Percentiles rank a stretch among this genome's conserved stretches.
These are phyloP conservation scores for Vaccinium macrocarpon DNA, from an alignment of 148 eudicot genomes.

Conservation along the genomic window DNA sequence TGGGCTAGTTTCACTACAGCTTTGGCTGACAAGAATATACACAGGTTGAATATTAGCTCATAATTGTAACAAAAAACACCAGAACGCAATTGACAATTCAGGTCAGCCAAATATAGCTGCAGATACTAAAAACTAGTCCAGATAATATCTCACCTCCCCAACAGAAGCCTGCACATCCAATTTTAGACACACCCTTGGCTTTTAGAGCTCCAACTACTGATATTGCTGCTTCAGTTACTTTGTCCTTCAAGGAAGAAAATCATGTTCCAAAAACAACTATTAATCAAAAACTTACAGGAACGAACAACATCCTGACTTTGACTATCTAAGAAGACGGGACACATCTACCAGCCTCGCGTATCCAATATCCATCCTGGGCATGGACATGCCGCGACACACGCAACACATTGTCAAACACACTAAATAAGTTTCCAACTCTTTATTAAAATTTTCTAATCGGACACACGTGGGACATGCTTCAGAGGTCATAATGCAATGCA, in stretches of 20 bases:
- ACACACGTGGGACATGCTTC: background rate
- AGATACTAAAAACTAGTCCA: background rate
- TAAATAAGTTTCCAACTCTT: background rate
- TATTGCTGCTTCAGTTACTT: constrained; percentile 51
- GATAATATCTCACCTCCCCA: constrained; percentile 67
- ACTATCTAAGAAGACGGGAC: background rate
- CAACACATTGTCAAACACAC: background rate
- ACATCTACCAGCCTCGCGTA: background rate
- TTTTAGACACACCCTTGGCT: constrained; percentile 46
- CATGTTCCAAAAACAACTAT: background rate
- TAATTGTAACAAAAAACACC: background rate
- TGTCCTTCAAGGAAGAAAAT: constrained; percentile 34
- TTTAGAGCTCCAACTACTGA: constrained; percentile 53
- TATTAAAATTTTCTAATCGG: background rate
- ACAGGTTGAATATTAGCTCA: background rate
- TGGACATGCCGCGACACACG: background rate
- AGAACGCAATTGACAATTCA: background rate
- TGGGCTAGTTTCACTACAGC: constrained; percentile 60
- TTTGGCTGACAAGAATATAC: constrained; percentile 44
- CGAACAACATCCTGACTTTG: background rate
- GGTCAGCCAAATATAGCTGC: background rate
- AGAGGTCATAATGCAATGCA: background rate
- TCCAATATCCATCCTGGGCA: background rate
- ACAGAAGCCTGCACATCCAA: constrained; percentile 78
- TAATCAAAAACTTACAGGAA: background rate